Percentiles rank a stretch among this genome's conserved stretches.
phyloP scores from a whole-genome alignment of 2,329 filamentous ascomycete genomes.

The Botrytis elliptica region DNA sequence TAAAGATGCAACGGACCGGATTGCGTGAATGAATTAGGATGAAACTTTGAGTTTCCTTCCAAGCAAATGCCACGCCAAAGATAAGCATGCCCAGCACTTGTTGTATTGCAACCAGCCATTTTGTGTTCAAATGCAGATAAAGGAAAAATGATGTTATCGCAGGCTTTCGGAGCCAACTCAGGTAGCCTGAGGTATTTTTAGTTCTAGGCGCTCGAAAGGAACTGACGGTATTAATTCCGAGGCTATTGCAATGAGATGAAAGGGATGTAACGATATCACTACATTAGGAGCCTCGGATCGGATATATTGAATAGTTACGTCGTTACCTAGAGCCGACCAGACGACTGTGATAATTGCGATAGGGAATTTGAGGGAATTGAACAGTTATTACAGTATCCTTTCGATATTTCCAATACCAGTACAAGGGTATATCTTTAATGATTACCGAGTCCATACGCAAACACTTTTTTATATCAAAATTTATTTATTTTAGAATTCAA shows the following conservation, averaged over 20 bases:
- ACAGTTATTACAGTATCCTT: slow-evolving; percentile 2
- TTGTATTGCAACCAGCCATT: neutral
- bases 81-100: slow-evolving; percentile 8
- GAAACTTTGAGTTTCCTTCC: neutral
- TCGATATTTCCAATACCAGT: slow-evolving; percentile 12
- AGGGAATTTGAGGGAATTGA: slow-evolving; percentile 10
- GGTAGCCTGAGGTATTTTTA: neutral
- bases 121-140: slow-evolving; percentile 1
- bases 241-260: slow-evolving; percentile 4
- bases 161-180: neutral
- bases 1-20: neutral
- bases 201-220: neutral
- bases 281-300: neutral
- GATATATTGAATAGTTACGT: slow-evolving; percentile 6
- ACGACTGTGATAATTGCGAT: neutral
- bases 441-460: too few species aligned
- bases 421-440: too few species aligned
- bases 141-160: neutral
- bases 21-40: neutral
- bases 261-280: neutral
- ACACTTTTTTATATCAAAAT: too few species aligned
- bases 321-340: neutral
- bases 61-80: neutral
- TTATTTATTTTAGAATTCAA: too few species aligned
- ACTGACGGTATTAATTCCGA: slow-evolving; percentile 1